These are phyloP conservation scores for Rhododendron ovatum DNA, from an alignment of 148 eudicot genomes.

Conservation along the genomic window DNA sequence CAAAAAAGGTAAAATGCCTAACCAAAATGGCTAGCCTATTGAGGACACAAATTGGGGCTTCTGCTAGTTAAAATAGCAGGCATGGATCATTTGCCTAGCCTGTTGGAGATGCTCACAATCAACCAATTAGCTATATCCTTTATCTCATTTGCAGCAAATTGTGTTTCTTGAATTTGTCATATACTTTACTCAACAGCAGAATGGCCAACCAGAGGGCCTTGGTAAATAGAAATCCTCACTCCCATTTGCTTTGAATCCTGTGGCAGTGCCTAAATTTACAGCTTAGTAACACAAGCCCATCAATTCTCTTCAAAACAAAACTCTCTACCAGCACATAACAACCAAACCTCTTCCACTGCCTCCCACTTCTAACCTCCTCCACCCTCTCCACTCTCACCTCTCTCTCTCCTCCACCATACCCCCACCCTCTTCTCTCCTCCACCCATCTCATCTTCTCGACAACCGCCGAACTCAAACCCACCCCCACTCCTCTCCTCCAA, in stretches of 20 bases:
- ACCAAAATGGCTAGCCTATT: not conserved
- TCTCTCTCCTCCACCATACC: conserved; percentile 25
- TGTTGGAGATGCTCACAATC: not conserved
- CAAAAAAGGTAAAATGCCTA: not conserved
- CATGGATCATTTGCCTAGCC: not conserved
- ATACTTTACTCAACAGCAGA: not conserved
- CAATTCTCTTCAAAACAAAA: conserved; percentile 52
- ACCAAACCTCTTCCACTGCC: conserved; percentile 46
- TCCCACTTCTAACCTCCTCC: conserved; percentile 21
- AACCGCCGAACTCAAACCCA: conserved; percentile 42
- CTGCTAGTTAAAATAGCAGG: not conserved
- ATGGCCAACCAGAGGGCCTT: not conserved
- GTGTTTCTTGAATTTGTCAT: not conserved
- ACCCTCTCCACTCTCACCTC: conserved; percentile 16
- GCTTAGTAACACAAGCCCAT: conserved; percentile 53
- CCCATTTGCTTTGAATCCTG: conserved; percentile 49
- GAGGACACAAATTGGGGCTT: not conserved
- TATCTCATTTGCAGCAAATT: not conserved
- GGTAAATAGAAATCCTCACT: conserved; percentile 15
- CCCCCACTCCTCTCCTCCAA: conserved; percentile 21
- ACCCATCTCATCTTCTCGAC: conserved; percentile 56
- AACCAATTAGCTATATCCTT: not conserved
- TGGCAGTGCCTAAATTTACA: conserved; percentile 52
- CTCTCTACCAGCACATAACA: conserved; percentile 63
- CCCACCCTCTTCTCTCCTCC: conserved; percentile 46